Evolutionary conservation across 345 rosid genomes (phyloP).

Genomic region (Anastatica hierochuntica): DNA sequence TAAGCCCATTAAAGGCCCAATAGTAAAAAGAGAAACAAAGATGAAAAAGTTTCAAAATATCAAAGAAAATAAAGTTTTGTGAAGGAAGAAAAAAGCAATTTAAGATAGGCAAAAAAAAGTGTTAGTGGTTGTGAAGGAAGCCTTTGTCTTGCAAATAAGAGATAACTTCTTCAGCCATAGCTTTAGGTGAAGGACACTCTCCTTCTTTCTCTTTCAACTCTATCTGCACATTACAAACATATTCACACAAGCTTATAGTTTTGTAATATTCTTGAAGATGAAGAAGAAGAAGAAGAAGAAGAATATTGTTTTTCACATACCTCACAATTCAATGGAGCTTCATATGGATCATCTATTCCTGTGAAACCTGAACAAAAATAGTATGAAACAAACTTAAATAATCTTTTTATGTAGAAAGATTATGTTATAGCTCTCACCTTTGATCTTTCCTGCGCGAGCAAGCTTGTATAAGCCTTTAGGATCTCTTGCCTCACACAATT

Average conservation of each 20-base stretch:
- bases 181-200: slow-evolving; percentile 54
- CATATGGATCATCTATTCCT: slow-evolving; percentile 91
- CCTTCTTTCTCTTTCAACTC: slow-evolving; percentile 58
- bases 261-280: background rate
- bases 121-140: slow-evolving; percentile 40
- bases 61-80: too few relatives aligned
- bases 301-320: slow-evolving; percentile 24
- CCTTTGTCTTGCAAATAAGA: slow-evolving; percentile 68
- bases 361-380: slow-evolving; percentile 57
- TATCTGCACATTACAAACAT: slow-evolving; percentile 36
- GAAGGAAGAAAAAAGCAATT: too few relatives aligned
- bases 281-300: background rate
- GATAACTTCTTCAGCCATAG: slow-evolving; percentile 66
- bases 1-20: too few relatives aligned
- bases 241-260: background rate
- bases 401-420: slow-evolving; percentile 6
- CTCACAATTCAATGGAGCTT: slow-evolving; percentile 80
- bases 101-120: too few relatives aligned
- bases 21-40: too few relatives aligned
- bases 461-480: slow-evolving; percentile 87
- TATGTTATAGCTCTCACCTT: slow-evolving; percentile 37
- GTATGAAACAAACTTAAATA: background rate
- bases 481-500: slow-evolving; percentile 81
- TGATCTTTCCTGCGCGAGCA: slow-evolving; percentile 86
- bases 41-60: too few relatives aligned